Evolutionary conservation across 2,329 filamentous ascomycete genomes (phyloP).

Genomic region (Bipolaris sorokiniana): DNA sequence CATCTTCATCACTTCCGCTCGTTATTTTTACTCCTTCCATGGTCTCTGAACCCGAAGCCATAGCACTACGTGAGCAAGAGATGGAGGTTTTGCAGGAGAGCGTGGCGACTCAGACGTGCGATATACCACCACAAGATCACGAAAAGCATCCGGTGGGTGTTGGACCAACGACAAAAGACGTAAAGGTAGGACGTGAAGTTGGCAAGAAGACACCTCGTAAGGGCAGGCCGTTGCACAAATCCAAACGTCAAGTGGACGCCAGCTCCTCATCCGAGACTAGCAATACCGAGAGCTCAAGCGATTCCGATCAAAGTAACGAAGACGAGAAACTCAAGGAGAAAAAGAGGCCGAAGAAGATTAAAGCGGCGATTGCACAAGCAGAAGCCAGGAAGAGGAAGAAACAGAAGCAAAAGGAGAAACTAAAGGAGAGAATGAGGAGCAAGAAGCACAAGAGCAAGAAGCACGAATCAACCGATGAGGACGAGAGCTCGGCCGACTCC

Average conservation of each 20-base stretch:
- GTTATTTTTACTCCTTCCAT: conserved; percentile 34
- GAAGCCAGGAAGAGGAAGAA: conserved; percentile 26
- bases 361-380: conserved; percentile 18
- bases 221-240: conserved; percentile 25
- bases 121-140: neutral
- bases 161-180: conserved; percentile 14
- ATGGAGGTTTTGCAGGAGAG: conserved; percentile 26
- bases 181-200: conserved; percentile 10
- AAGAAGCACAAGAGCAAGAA: conserved; percentile 34
- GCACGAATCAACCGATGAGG: conserved; percentile 22
- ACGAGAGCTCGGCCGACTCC: conserved; percentile 22
- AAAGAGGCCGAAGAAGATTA: conserved; percentile 28
- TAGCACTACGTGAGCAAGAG: conserved; percentile 18
- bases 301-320: conserved; percentile 27
- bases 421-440: conserved; percentile 12
- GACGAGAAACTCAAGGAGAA: conserved; percentile 33
- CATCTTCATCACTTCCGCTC: conserved; percentile 32
- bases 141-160: conserved; percentile 10
- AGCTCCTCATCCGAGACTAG: conserved; percentile 32
- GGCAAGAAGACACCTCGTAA: conserved; percentile 22
- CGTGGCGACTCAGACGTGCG: conserved; percentile 12
- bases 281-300: conserved; percentile 26
- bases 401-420: conserved; percentile 31
- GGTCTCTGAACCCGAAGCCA: conserved; percentile 26
- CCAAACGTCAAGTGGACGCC: conserved; percentile 26